A percentile compares a stretch with the other conserved stretches of the same genome.
Conservation (phyloP, 148 eudicot species). For the Beta vulgaris region DNA sequence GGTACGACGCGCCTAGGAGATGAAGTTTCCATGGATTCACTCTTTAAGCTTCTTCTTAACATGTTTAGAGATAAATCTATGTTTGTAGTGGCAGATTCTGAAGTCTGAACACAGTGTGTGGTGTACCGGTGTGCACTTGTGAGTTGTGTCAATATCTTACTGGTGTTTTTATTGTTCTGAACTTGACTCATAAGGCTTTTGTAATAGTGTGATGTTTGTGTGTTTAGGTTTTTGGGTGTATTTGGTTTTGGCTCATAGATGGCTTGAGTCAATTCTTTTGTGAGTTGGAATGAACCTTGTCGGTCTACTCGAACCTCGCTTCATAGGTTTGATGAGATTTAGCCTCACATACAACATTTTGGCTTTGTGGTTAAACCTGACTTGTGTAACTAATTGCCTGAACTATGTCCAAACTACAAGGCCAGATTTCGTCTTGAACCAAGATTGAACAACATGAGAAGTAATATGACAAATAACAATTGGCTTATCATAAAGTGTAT, state of each 20-base stretch:
- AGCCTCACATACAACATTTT: no score
- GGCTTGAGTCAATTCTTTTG: neutral
- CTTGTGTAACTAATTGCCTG: no score
- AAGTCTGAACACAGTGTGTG: neutral
- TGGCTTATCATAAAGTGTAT: no score
- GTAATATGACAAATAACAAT: no score
- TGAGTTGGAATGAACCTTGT: no score
- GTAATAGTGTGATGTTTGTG: neutral
- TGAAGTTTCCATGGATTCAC: neutral
- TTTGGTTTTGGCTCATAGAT: neutral
- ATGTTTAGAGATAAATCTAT: neutral
- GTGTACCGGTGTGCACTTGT: no score
- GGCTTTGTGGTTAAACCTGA: no score
- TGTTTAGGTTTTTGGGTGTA: neutral
- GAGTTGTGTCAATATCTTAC: neutral
- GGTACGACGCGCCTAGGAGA: neutral
- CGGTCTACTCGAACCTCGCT: no score
- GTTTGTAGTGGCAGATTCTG: neutral
- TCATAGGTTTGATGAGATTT: no score
- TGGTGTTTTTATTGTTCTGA: neutral
- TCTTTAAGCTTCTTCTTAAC: neutral
- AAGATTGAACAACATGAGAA: no score
- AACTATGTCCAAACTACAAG: no score
- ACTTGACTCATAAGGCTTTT: neutral
- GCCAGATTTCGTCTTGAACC: no score